These are phyloP conservation scores for Naumovozyma dairenensis DNA, from an alignment of 805 yeast genomes.

Conservation along the genomic window DNA sequence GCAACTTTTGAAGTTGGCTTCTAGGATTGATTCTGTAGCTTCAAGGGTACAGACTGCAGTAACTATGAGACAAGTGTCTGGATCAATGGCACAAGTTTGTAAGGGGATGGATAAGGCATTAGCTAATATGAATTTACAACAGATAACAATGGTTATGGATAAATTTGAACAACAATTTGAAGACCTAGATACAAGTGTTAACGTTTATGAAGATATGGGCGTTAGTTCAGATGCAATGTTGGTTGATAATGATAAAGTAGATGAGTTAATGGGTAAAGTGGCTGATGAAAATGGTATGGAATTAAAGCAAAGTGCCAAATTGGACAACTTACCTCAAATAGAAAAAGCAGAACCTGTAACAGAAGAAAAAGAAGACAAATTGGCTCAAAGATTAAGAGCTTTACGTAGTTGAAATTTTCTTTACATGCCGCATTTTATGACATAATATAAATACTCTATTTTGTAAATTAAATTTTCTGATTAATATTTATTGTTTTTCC, in stretches of 20 bases:
- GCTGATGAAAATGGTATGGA: slow-evolving; percentile 98
- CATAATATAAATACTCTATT: too few species aligned
- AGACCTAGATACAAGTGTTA: slow-evolving; percentile 87
- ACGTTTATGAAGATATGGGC: slow-evolving; percentile 87
- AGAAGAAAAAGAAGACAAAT: slow-evolving; percentile 74
- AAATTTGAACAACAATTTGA: slow-evolving; percentile 94
- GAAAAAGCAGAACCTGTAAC: slow-evolving; percentile 35
- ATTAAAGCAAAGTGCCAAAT: slow-evolving; percentile 66
- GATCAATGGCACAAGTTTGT: slow-evolving; percentile 87
- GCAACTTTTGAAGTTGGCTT: slow-evolving; percentile 69
- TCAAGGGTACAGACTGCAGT: slow-evolving; percentile 95
- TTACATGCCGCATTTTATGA: too few species aligned
- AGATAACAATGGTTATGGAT: slow-evolving; percentile 91
- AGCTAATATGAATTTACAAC: slow-evolving; percentile 90
- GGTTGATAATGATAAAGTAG: slow-evolving; percentile 94
- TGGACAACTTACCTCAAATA: slow-evolving; percentile 43
- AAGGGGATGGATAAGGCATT: slow-evolving; percentile 94
- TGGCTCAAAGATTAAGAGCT: slow-evolving; percentile 85
- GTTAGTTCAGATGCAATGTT: slow-evolving; percentile 77
- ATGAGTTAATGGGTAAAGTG: slow-evolving; percentile 76
- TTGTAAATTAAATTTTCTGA: too few species aligned
- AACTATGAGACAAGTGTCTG: slow-evolving; percentile 91
- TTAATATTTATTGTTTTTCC: too few species aligned
- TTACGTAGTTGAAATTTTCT: slow-evolving; percentile 48
- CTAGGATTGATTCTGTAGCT: slow-evolving; percentile 92